A percentile compares a stretch with the other conserved stretches of the same genome.
Evolutionary conservation across 202 grass and related monocot genomes (phyloP).

Genomic region (Alloteropsis angusta): DNA sequence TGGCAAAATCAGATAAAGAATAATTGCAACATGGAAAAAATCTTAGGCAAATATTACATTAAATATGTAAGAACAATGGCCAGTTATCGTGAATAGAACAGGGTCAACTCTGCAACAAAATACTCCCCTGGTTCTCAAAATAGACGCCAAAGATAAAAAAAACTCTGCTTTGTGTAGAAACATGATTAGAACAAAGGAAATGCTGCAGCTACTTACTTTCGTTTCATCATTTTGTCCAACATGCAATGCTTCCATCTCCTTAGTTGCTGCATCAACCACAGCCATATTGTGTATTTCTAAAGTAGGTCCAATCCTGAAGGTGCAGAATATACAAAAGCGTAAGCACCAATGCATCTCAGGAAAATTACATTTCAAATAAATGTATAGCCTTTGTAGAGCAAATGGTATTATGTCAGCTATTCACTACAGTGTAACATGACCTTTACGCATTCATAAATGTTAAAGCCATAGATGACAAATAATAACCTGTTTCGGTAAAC

Average conservation of each 20-base stretch:
- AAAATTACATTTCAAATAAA: not conserved
- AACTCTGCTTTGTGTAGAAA: not conserved
- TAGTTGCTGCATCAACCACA: constrained; percentile 3
- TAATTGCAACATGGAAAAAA: not conserved
- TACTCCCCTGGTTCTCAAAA: not conserved
- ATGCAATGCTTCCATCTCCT: constrained; percentile 33
- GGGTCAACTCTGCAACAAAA: not conserved
- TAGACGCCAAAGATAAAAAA: too few species aligned
- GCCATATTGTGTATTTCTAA: constrained; percentile 22
- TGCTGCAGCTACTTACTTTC: constrained; percentile 23
- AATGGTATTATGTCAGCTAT: not conserved
- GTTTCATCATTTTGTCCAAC: constrained; percentile 19
- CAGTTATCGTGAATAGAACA: not conserved
- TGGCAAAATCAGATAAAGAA: not conserved
- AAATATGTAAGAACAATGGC: not conserved
- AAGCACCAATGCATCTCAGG: not conserved
- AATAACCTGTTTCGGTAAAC: not conserved
- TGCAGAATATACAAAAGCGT: constrained; percentile 13
- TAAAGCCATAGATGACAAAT: not conserved
- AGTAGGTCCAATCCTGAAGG: constrained; percentile 4
- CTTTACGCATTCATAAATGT: not conserved
- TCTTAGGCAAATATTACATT: not conserved
- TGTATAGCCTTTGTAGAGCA: not conserved
- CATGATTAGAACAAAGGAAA: not conserved
- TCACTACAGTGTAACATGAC: not conserved